Base-by-base conservation (phyloP, 2,329 filamentous ascomycete genomes). In the Fusarium redolens region DNA sequence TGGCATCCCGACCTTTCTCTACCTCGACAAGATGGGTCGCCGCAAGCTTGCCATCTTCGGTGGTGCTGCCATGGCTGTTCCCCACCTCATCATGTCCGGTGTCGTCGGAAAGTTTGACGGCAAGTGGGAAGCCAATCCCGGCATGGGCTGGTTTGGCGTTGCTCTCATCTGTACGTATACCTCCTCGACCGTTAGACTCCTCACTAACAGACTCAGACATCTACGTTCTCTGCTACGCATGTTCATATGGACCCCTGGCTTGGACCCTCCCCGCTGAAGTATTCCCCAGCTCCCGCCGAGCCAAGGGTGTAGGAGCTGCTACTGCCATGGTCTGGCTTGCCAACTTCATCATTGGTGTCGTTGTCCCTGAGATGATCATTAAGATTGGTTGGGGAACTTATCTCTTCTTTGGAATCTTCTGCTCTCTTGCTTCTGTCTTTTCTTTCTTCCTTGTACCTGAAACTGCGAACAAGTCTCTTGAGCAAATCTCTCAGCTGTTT, bases 381-480 rank as follows among this genome's bases (percentile, higher is more conserved):
- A 84, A 86, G 50, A 87, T 85, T 4, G 81, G 80, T 4, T 85
- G 79, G 69, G 83, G 84, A 3, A 83, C 83, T 0, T 89, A 88
- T 65, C 80, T 87, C 12, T 89, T 90, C 80, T 89, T 89, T 57
- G 86, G 85, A 0, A 76, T 83, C 7, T 88, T 88, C 69, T 88
- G 86, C 68, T 70, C 84, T 1, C 76, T 87, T 5, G 83, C 84
- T 2, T 79, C 83, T 6, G 57, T 86, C 5, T 89, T 71, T 28
- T 74, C 71, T 4, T 74, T 74, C 45, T 70, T 74, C n/a, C 41
- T 73, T 2, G 69, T 73, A 0, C 71, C 69, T 1, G 67, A 74
- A 48, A 73, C 71, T 6, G 59, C 71, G 0, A 45, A 40, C 0
- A 74, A 74, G 41, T 65, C 60, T 7, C 52, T 74, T 0, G 71